A percentile compares a stretch with the other conserved stretches of the same genome.
phyloP scores from a whole-genome alignment of 1,139 yeast genomes.

The Yamadazyma pseudoaaseri region DNA sequence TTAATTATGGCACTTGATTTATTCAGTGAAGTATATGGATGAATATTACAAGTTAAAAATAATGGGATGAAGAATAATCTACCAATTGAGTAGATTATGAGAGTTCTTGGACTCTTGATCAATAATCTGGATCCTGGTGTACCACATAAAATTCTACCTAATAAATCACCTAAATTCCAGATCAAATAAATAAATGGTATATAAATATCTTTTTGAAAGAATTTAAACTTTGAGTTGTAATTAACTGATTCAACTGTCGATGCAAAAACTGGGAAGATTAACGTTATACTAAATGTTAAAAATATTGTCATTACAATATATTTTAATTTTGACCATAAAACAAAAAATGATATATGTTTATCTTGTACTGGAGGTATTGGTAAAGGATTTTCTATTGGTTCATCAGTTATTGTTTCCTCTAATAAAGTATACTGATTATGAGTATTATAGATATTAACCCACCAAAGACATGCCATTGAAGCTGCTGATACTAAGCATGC shows the following conservation, averaged over 20 bases:
- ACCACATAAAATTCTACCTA: conserved; percentile 74
- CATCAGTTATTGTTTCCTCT: conserved; percentile 4
- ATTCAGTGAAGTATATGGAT: conserved; percentile 35
- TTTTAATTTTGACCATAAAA: conserved; percentile 58
- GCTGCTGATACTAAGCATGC: conserved; percentile 60
- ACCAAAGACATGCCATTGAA: conserved; percentile 42
- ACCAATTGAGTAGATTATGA: conserved; percentile 51
- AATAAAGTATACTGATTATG: conserved; percentile 22
- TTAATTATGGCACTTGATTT: conserved; percentile 37
- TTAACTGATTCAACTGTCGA: conserved; percentile 59
- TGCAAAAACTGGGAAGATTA: conserved; percentile 90
- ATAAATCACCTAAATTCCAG: conserved; percentile 89
- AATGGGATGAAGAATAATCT: conserved; percentile 62
- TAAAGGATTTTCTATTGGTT: conserved; percentile 3
- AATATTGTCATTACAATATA: conserved; percentile 70
- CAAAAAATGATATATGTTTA: conserved; percentile 43
- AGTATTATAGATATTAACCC: conserved; percentile 25
- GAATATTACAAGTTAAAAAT: conserved; percentile 66
- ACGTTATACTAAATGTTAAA: conserved; percentile 70
- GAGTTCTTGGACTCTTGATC: conserved; percentile 36
- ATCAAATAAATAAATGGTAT: conserved; percentile 73
- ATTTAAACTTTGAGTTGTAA: conserved; percentile 23
- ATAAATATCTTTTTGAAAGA: conserved; percentile 51
- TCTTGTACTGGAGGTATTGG: conserved; percentile 10
- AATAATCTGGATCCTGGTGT: conserved; percentile 36